These are phyloP conservation scores for Phanerochaete sordida DNA, from an alignment of 768 basidiomycete genomes.

Conservation along the genomic window DNA sequence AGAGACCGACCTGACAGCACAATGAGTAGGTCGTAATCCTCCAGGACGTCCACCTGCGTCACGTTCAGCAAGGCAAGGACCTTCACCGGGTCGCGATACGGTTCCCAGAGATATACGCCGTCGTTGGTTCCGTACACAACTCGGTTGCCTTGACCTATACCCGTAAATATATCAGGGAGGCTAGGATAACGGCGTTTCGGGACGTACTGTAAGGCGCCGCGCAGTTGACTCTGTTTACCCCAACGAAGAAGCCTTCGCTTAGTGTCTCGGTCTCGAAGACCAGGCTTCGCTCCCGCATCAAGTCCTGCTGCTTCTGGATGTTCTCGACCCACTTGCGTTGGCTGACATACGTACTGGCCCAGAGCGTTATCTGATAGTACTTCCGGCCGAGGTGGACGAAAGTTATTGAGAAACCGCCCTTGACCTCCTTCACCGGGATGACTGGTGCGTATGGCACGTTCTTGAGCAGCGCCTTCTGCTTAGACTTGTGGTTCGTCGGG, in stretches of 20 bases:
- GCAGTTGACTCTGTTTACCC: slow-evolving; percentile 87
- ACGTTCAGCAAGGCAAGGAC: slow-evolving; percentile 89
- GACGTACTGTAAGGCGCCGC: slow-evolving; percentile 74
- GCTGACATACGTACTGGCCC: slow-evolving; percentile 80
- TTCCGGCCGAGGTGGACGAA: slow-evolving; percentile 93
- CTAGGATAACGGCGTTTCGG: too few species aligned
- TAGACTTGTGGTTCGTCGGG: slow-evolving; percentile 25
- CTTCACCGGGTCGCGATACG: slow-evolving; percentile 79
- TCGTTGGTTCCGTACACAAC: slow-evolving; percentile 98
- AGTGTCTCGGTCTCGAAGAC: slow-evolving; percentile 84
- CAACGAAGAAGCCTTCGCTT: slow-evolving; percentile 85
- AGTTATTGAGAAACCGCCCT: slow-evolving; percentile 88
- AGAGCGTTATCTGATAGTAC: slow-evolving; percentile 87
- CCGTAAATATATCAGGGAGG: not conserved
- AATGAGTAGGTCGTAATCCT: slow-evolving; percentile 92
- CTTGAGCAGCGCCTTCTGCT: slow-evolving; percentile 31
- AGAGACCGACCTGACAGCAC: slow-evolving; percentile 84
- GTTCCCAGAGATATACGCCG: slow-evolving; percentile 85
- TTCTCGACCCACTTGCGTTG: slow-evolving; percentile 94
- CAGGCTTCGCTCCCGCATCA: slow-evolving; percentile 76
- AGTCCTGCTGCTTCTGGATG: slow-evolving; percentile 86
- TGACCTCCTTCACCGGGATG: slow-evolving; percentile 56
- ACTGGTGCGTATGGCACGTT: slow-evolving; percentile 41
- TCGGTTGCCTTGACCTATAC: slow-evolving; percentile 70
- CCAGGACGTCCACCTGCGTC: slow-evolving; percentile 91